Percentiles rank a stretch among this genome's conserved stretches.
These are phyloP conservation scores for Cavenderia fasciculata DNA, from an alignment of 78 protist genomes.

Conservation along the genomic window DNA sequence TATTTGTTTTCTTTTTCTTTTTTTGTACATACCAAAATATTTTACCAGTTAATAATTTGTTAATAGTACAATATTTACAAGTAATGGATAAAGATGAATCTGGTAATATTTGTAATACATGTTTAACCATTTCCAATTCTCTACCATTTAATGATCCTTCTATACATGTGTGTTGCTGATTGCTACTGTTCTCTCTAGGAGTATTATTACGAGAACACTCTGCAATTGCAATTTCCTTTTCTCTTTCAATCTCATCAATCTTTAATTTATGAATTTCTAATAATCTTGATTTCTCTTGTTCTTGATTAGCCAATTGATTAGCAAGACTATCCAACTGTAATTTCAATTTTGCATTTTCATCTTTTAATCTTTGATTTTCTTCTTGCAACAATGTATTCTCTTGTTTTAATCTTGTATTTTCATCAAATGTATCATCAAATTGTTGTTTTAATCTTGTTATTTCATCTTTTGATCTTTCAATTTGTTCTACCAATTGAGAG, in stretches of 20 bases:
- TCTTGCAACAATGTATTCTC: too few species aligned
- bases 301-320: background rate
- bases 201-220: too few species aligned
- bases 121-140: background rate
- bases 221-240: too few species aligned
- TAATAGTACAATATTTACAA: slow-evolving; percentile 1
- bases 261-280: too few species aligned
- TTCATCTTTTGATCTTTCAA: background rate
- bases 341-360: background rate
- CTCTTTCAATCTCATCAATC: too few species aligned
- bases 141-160: background rate
- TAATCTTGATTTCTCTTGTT: background rate
- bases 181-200: too few species aligned
- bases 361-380: slow-evolving; percentile 25
- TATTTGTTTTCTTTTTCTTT: too few species aligned
- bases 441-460: background rate
- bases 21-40: slow-evolving; percentile 60
- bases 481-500: slow-evolving; percentile 15
- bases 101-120: background rate
- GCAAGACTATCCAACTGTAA: background rate
- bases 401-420: too few species aligned
- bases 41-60: slow-evolving; percentile 24
- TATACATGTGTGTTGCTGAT: slow-evolving; percentile 8
- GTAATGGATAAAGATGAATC: background rate
- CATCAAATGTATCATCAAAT: background rate